Base-by-base conservation (phyloP, 306 rosid species). In the Prunus armeniaca region DNA sequence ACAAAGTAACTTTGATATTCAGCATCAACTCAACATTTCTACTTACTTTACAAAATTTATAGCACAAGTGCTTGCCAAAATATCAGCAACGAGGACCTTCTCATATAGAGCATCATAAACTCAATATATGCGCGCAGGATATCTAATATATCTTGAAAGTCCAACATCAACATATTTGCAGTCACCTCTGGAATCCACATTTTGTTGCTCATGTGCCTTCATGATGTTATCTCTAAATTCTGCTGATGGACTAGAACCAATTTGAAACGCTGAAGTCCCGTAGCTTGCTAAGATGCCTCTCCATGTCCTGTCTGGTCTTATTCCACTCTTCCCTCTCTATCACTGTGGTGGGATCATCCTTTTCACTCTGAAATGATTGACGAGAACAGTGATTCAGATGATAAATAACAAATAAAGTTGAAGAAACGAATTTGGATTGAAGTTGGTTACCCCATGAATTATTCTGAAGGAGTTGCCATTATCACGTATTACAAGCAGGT, bases 261-360 rank as follows among this genome's bases (percentile, higher is more conserved):
- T 92, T 92, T 71, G 97, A 94, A 77, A 86, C 81, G 49, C 75
- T 88, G 82, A 92, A 94, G 86, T 94, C 98, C 55, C 96, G 86
- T 77, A 94, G 86, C 88, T 94, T 94, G 9, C 97, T 89, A 57
- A 94, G 98, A 85, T 94, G 96, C 76, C 88, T 94, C 85, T 94
- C 98, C 98, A 92, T 94, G 72, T 94, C 98, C 76, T 84, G 68
- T 80, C 98, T 89, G 74, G 86, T 81, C 72, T 69, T 85, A 64
- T 30, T 50, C 98, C 98, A 94, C 74, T 94, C 97, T 76, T 89
- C 91, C 75, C 83, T 90, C 86, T 90, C 96, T 85, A 94, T 91
- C 72, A 94, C 95, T 55, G 95, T 87, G 71, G 96, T 82, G 24
- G 97, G 97, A 75, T 91, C 93, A 55, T 90, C 95, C 88, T 77